Percentiles rank a stretch among this genome's conserved stretches.
Evolutionary conservation across 2,329 filamentous ascomycete genomes (phyloP).

Genomic region (Talaromyces sp.): DNA sequence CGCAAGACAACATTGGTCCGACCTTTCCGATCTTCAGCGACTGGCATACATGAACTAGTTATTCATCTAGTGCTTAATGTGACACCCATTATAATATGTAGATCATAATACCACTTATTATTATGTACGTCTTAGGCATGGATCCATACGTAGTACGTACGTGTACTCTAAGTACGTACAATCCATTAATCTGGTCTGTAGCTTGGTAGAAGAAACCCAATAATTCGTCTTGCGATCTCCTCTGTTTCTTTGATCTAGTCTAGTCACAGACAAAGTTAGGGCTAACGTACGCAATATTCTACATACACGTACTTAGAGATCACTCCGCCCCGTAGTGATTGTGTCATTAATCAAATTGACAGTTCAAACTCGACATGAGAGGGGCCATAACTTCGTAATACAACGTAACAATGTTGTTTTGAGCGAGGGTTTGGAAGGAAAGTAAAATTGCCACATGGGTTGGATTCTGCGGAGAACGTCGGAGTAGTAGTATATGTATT

Average conservation of each 20-base stretch:
- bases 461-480: constrained; percentile 1
- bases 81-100: neutral
- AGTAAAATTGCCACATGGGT: neutral
- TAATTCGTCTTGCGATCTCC: neutral
- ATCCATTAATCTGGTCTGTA: neutral
- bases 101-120: neutral
- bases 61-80: neutral
- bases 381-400: too few species aligned
- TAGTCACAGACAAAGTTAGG: neutral
- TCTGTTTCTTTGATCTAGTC: neutral
- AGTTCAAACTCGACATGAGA: neutral
- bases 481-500: neutral
- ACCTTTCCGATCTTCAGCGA: neutral
- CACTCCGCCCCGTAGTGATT: neutral
- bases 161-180: neutral
- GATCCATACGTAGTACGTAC: neutral
- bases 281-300: too few species aligned
- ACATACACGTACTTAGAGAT: neutral
- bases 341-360: neutral
- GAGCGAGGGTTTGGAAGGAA: neutral
- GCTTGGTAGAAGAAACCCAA: neutral
- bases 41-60: neutral
- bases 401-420: neutral
- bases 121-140: neutral
- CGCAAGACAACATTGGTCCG: neutral